Evolutionary conservation across 2,329 filamentous ascomycete genomes (phyloP), one percentile per base, ranked within the genome.

Genomic region (Penicillium paneum): DNA sequence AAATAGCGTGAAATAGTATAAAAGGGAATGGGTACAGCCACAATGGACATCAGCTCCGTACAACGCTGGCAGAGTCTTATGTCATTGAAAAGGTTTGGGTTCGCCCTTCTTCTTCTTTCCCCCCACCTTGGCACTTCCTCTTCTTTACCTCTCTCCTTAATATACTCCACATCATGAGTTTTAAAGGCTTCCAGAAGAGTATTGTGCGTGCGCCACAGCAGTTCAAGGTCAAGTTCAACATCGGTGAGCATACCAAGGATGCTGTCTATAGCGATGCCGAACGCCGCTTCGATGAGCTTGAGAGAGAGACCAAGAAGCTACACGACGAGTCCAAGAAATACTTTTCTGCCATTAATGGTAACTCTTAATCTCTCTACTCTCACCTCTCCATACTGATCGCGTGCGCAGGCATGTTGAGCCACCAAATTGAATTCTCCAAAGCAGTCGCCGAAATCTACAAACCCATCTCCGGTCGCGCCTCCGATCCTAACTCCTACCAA

Each of bases 271-370:
- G 90, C 60, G 94, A 99, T 75, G 90, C 94, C 60, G 94, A 99
- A 73, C 86, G 92, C 59, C 87, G 94, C 45, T 99, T 97, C 72
- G 82, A 91, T 62, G 94, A 99, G 78, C 83, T 99, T 61, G 94
- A 99, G 76, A 88, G 81, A 62, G 92, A 99, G 78, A 97, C 94
- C 34, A 97, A 97, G 81, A 93, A 89, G 75, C 86, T 97, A 29
- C 93, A 97, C 76, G 91, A 96, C 78, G 93, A 97, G 76, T 96
- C 91, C 53, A 89, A 92, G 74, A 97, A 96, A 78, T 99, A 99
- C 76, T 97, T 96, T 67, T 87, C 96, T 50, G 90, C 94, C 71
- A 97, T 99, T 78, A 97, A 97, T 78, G 90, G 83, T 85, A 71
- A 57, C 71, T 10, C 4, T 17, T 24, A 10, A 19, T n/a, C 40